phyloP scores from a whole-genome alignment of 1,284 basidiomycete species.

The Naganishia sp. region DNA sequence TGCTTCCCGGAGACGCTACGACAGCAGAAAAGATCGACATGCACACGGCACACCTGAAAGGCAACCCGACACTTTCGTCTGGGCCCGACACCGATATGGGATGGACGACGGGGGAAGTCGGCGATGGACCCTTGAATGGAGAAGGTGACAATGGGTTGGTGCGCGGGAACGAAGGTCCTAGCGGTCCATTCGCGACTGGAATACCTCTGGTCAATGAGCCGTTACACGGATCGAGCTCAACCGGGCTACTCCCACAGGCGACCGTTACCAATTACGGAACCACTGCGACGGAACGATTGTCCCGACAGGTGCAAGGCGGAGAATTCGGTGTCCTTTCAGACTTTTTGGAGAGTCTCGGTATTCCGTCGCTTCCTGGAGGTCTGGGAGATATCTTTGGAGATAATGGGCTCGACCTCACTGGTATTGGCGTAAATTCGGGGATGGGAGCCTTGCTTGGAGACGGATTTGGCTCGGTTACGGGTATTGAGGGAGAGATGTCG shows the following conservation, averaged over 20 bases:
- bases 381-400: slow-evolving; percentile 48
- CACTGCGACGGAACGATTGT: slow-evolving; percentile 21
- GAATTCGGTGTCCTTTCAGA: slow-evolving; percentile 38
- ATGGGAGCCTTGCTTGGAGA: slow-evolving; percentile 16
- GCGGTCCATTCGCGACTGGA: not conserved
- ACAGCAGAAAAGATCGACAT: slow-evolving; percentile 20
- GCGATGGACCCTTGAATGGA: not conserved
- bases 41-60: slow-evolving; percentile 17
- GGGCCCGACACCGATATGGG: not conserved
- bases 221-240: not conserved
- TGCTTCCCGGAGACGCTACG: slow-evolving; percentile 18
- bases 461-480: slow-evolving; percentile 9
- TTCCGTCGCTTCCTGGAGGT: slow-evolving; percentile 49
- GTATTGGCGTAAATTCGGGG: slow-evolving; percentile 1
- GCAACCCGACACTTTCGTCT: slow-evolving; percentile 9
- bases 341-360: slow-evolving; percentile 50
- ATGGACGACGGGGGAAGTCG: not conserved
- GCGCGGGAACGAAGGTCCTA: not conserved
- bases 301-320: slow-evolving; percentile 29
- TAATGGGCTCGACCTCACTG: slow-evolving; percentile 11
- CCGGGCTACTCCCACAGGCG: slow-evolving; percentile 9
- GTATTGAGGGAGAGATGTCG: not conserved
- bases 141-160: not conserved
- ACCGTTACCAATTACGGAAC: slow-evolving; percentile 23
- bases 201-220: slow-evolving; percentile 21